Conservation (phyloP, 805 yeast species). For the Nakazawaea populi region DNA sequence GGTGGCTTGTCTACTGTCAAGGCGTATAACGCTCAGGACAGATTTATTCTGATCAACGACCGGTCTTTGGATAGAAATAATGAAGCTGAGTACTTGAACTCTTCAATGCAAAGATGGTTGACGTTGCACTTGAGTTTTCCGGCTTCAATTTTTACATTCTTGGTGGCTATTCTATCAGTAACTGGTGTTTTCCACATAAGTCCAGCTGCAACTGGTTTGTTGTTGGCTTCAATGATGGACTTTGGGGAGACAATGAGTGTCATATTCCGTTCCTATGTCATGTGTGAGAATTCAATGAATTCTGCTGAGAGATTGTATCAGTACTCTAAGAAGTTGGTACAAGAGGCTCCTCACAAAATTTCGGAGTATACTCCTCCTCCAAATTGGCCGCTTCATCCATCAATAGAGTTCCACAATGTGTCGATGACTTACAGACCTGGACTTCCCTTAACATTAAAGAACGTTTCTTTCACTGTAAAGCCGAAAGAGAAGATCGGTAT, state of each 20-base stretch:
- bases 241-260: conserved; percentile 10
- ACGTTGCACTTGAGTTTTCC: conserved; percentile 46
- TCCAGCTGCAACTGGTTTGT: conserved; percentile 33
- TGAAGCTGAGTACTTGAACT: conserved; percentile 44
- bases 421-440: conserved; percentile 55
- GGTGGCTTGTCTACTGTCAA: conserved; percentile 27
- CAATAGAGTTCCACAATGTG: conserved; percentile 49
- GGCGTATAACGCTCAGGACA: conserved; percentile 28
- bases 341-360: conserved; percentile 52
- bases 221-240: no score
- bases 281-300: conserved; percentile 51
- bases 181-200: conserved; percentile 51
- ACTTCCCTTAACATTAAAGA: conserved; percentile 59
- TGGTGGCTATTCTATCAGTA: conserved; percentile 52
- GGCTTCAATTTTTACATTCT: conserved; percentile 36
- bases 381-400: conserved; percentile 64
- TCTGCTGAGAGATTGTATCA: conserved; percentile 57
- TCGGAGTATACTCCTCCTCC: conserved; percentile 33
- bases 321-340: conserved; percentile 51
- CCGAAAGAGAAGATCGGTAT: conserved; percentile 13
- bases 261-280: conserved; percentile 39
- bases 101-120: conserved; percentile 61
- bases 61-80: conserved; percentile 26
- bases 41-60: conserved; percentile 31
- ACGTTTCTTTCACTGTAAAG: conserved; percentile 31